These are phyloP conservation scores for Chenopodium quinoa DNA, from an alignment of 148 eudicot species.

Conservation along the genomic window DNA sequence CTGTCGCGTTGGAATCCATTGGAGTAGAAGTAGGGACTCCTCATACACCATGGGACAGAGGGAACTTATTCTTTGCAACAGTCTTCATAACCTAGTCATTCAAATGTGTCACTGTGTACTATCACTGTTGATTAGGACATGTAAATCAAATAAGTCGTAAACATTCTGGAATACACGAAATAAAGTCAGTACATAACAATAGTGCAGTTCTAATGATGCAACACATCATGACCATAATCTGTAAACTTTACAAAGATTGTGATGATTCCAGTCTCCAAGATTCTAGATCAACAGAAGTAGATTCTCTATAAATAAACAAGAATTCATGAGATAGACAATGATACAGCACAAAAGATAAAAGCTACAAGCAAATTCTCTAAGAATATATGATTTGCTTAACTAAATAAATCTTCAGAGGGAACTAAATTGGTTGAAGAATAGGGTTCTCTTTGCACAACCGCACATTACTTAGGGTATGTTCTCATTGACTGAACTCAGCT, in stretches of 20 bases:
- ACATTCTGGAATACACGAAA: not conserved
- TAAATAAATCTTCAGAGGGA: not conserved
- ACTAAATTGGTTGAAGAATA: not conserved
- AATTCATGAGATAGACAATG: not conserved
- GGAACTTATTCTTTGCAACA: not conserved
- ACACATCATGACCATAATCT: not conserved
- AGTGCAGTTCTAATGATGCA: not conserved
- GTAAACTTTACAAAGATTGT: not conserved
- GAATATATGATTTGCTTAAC: not conserved
- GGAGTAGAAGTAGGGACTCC: not conserved
- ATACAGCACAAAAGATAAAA: not conserved
- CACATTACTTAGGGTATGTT: not conserved
- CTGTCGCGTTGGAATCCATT: not conserved
- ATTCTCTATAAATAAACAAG: not conserved
- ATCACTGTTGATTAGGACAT: not conserved
- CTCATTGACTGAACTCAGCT: too few species aligned
- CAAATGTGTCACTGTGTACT: not conserved
- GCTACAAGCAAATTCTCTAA: not conserved
- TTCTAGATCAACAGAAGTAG: slow-evolving; percentile 4
- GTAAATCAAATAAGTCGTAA: not conserved
- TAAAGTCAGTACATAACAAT: not conserved
- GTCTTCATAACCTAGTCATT: not conserved
- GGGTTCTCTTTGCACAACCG: not conserved
- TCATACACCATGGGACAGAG: not conserved
- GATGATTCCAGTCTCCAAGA: not conserved